phyloP scores from a whole-genome alignment of 768 basidiomycete species.

The Sarcodon aspratus region DNA sequence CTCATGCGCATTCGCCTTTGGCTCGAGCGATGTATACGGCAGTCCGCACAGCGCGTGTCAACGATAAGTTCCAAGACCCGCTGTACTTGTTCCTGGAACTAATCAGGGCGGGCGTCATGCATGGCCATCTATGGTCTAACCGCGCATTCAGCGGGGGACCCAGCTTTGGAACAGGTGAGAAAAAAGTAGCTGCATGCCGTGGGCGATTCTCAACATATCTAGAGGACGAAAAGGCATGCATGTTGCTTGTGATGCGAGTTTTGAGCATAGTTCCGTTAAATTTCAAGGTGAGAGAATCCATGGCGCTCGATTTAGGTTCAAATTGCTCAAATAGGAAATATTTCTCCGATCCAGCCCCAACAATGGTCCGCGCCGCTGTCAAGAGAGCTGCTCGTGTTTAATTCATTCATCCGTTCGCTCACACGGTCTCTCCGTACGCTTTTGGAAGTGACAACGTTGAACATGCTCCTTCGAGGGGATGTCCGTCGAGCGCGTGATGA shows the following conservation, averaged over 20 bases:
- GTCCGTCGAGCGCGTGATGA: slow-evolving; percentile 84
- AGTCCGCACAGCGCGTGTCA: slow-evolving; percentile 65
- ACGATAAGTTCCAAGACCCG: slow-evolving; percentile 98
- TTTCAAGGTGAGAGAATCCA: slow-evolving; percentile 61
- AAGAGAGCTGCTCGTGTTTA: slow-evolving; percentile 94
- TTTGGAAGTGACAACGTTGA: slow-evolving; percentile 83
- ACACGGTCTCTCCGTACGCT: slow-evolving; percentile 85
- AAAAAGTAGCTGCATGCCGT: not conserved
- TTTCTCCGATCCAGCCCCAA: slow-evolving; percentile 41
- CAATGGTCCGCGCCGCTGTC: slow-evolving; percentile 96
- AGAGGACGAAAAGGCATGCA: slow-evolving; percentile 92
- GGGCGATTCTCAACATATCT: slow-evolving; percentile 7
- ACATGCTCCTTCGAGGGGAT: slow-evolving; percentile 86
- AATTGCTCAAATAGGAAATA: not conserved
- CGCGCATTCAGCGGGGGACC: slow-evolving; percentile 90
- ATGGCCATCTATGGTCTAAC: slow-evolving; percentile 84
- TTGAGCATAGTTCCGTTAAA: slow-evolving; percentile 90
- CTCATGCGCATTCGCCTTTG: slow-evolving; percentile 81
- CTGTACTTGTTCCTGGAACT: slow-evolving; percentile 92
- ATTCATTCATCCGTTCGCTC: slow-evolving; percentile 90
- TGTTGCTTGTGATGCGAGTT: slow-evolving; percentile 94
- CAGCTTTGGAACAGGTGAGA: slow-evolving; percentile 81
- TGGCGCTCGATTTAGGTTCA: not conserved
- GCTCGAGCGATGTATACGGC: slow-evolving; percentile 88
- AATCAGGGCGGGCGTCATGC: slow-evolving; percentile 92